phyloP scores from a whole-genome alignment of 306 rosid species.

The Boehmeria nivea region DNA sequence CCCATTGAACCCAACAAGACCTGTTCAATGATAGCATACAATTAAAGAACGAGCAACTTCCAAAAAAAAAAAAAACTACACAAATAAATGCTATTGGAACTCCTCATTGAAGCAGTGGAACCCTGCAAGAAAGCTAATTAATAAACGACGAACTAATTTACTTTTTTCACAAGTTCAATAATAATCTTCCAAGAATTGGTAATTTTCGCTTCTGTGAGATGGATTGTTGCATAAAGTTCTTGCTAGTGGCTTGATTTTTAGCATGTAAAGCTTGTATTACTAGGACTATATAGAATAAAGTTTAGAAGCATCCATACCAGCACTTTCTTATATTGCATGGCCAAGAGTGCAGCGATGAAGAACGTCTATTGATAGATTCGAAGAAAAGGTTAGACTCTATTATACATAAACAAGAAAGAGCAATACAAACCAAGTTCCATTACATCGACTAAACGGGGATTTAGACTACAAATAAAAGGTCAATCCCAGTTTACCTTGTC shows the following conservation, averaged over 20 bases:
- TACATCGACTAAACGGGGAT: no score
- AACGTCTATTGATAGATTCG: conserved; percentile 58
- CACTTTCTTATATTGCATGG: conserved; percentile 91
- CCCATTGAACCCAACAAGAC: conserved; percentile 85
- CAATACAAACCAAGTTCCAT: not conserved
- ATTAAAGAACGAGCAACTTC: conserved; percentile 24
- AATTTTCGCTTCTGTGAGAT: no score
- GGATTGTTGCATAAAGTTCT: no score
- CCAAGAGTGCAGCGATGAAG: conserved; percentile 97
- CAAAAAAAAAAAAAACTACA: not conserved
- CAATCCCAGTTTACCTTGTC: conserved; percentile 95
- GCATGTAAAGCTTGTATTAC: not conserved
- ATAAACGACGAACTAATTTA: not conserved
- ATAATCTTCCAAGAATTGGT: no score
- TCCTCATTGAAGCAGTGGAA: not conserved
- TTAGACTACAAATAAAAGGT: no score
- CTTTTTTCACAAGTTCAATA: not conserved
- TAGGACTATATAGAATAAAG: not conserved
- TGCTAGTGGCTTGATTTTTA: no score
- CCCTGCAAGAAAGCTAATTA: no score
- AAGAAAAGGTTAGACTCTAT: conserved; percentile 17
- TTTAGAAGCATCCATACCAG: conserved; percentile 46
- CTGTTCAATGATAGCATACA: conserved; percentile 39
- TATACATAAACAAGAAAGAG: not conserved
- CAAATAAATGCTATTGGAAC: not conserved